Evolutionary conservation across 129 eudicot genomes (phyloP).

Genomic region (Flaveria bidentis): DNA sequence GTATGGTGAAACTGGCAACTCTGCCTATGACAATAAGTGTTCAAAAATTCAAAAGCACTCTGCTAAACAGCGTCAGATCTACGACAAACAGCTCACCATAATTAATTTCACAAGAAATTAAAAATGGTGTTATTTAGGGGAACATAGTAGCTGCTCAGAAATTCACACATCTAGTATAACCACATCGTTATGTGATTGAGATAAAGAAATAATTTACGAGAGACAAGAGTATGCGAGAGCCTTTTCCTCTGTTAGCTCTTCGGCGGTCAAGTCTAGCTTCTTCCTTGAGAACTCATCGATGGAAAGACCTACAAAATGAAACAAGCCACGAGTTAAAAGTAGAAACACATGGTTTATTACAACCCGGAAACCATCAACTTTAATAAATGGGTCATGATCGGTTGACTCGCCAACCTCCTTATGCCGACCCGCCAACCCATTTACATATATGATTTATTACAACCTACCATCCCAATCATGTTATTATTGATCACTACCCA

Average conservation of each 20-base stretch:
- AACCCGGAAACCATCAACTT: too few species aligned
- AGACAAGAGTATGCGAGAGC: conserved; percentile 95
- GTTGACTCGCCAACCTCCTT: too few species aligned
- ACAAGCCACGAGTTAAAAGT: neutral
- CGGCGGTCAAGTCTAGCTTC: conserved; percentile 90
- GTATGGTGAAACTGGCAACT: conserved; percentile 12
- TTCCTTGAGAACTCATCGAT: conserved; percentile 89
- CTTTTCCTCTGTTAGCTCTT: conserved; percentile 90
- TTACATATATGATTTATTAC: too few species aligned
- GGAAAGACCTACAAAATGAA: conserved; percentile 58
- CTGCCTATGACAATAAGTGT: conserved; percentile 20
- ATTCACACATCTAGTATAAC: neutral
- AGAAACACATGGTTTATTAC: neutral
- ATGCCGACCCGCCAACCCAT: too few species aligned
- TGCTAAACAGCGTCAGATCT: conserved; percentile 8
- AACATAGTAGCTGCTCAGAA: conserved; percentile 38
- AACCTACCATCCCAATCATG: too few species aligned
- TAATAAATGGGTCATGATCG: too few species aligned
- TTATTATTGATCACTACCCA: too few species aligned
- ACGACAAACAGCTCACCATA: conserved; percentile 38
- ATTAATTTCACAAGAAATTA: conserved; percentile 28
- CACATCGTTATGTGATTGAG: neutral
- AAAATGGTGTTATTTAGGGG: conserved; percentile 49
- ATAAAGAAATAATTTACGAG: conserved; percentile 38
- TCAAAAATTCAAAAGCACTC: conserved; percentile 14